phyloP scores from a whole-genome alignment of 192 early-diverging fungal genomes.

The Backusella australiensis region DNA sequence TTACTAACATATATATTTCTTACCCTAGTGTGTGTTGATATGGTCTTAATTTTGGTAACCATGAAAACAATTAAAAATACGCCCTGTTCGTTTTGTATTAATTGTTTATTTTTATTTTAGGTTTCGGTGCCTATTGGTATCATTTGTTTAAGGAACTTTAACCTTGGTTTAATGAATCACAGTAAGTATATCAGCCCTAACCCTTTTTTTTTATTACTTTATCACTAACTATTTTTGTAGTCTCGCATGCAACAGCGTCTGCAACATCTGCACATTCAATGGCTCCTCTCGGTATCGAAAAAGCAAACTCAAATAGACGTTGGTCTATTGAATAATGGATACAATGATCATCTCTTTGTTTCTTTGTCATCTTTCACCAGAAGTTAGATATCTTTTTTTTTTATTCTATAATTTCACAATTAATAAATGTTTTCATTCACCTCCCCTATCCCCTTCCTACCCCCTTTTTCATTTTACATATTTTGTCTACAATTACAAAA shows the following conservation, averaged over 20 bases:
- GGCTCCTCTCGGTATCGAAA: constrained; percentile 32
- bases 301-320: constrained; percentile 25
- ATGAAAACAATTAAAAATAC: constrained; percentile 13
- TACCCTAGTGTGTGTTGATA: constrained; percentile 43
- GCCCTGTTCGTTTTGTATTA: background rate
- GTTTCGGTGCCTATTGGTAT: constrained; percentile 52
- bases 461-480: constrained; percentile 1
- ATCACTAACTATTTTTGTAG: constrained; percentile 16
- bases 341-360: background rate
- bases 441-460: background rate
- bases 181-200: constrained; percentile 39
- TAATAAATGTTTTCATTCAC: constrained; percentile 6
- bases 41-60: constrained; percentile 44
- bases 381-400: background rate
- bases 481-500: background rate
- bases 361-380: background rate
- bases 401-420: background rate
- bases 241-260: constrained; percentile 33
- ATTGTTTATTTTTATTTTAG: constrained; percentile 19
- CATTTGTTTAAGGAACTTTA: constrained; percentile 67
- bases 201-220: background rate
- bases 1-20: background rate
- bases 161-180: constrained; percentile 68
- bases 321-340: constrained; percentile 40
- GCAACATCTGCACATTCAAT: constrained; percentile 27